phyloP scores from a whole-genome alignment of 2,329 filamentous ascomycete genomes.

The Fusarium virguliforme region DNA sequence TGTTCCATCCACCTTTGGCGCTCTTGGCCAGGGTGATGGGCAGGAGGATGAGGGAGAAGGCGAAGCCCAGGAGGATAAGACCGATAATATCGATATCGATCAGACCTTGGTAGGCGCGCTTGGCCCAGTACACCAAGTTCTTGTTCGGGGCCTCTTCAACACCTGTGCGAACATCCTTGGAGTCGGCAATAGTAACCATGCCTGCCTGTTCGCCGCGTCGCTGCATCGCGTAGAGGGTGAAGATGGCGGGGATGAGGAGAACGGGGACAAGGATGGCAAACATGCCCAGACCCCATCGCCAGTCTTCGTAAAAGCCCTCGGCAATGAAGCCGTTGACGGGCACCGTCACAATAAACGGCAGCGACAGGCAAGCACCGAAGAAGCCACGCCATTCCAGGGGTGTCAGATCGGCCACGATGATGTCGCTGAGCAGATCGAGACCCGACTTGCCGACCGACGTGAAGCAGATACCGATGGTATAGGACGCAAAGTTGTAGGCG shows the following conservation, averaged over 20 bases:
- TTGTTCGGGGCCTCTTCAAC: constrained; percentile 50
- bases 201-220: constrained; percentile 71
- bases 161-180: constrained; percentile 45
- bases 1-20: constrained; percentile 56
- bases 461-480: constrained; percentile 58
- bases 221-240: constrained; percentile 71
- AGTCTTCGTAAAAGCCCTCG: constrained; percentile 60
- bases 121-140: constrained; percentile 52
- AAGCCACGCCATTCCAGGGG: constrained; percentile 58
- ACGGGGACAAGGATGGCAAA: constrained; percentile 74
- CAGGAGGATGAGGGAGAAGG: constrained; percentile 73
- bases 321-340: constrained; percentile 62
- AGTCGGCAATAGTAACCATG: constrained; percentile 57
- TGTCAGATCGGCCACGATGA: constrained; percentile 58
- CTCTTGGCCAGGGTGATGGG: constrained; percentile 69
- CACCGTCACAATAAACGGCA: constrained; percentile 57
- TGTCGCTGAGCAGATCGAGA: constrained; percentile 52
- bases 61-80: constrained; percentile 63
- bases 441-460: constrained; percentile 58
- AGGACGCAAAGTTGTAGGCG: constrained; percentile 50
- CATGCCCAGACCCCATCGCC: constrained; percentile 66
- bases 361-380: constrained; percentile 53
- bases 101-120: constrained; percentile 51
- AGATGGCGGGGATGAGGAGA: constrained; percentile 67
- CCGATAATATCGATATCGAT: constrained; percentile 55